Conservation (phyloP, 768 basidiomycete species). For the Termitomyces sp. region DNA sequence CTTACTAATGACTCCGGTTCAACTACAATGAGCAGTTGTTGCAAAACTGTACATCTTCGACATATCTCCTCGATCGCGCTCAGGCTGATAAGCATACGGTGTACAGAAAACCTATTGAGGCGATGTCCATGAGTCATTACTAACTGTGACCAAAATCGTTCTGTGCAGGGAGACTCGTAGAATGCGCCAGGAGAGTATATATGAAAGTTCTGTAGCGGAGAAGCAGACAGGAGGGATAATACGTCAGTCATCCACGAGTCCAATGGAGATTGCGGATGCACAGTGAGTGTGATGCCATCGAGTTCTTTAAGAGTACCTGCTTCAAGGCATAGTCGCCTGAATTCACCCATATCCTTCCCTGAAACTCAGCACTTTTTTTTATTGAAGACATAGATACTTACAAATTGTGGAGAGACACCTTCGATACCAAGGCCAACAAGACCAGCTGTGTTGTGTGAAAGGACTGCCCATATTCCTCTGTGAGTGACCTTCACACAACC, state of each 20-base stretch:
- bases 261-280: constrained; percentile 32
- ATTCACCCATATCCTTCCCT: constrained; percentile 48
- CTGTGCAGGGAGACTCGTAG: constrained; percentile 34
- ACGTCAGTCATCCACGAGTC: constrained; percentile 38
- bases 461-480: constrained; percentile 47
- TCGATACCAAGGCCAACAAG: constrained; percentile 59
- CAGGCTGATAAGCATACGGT: constrained; percentile 56
- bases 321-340: constrained; percentile 36
- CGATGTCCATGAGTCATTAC: constrained; percentile 46
- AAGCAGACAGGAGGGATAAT: constrained; percentile 5
- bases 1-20: constrained; percentile 45
- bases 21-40: constrained; percentile 63
- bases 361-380: background rate
- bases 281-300: constrained; percentile 55
- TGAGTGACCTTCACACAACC: constrained; percentile 74
- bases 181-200: constrained; percentile 51
- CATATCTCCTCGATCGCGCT: constrained; percentile 53
- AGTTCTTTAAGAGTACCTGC: constrained; percentile 39
- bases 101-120: constrained; percentile 57
- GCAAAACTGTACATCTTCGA: constrained; percentile 44
- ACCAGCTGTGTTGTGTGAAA: constrained; percentile 41
- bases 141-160: constrained; percentile 49
- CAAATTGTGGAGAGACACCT: constrained; percentile 57
- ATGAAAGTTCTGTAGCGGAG: constrained; percentile 57
- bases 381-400: constrained; percentile 22